Evolutionary conservation across 139 green algal genomes (phyloP).

Genomic region (Coelastrella sp.): DNA sequence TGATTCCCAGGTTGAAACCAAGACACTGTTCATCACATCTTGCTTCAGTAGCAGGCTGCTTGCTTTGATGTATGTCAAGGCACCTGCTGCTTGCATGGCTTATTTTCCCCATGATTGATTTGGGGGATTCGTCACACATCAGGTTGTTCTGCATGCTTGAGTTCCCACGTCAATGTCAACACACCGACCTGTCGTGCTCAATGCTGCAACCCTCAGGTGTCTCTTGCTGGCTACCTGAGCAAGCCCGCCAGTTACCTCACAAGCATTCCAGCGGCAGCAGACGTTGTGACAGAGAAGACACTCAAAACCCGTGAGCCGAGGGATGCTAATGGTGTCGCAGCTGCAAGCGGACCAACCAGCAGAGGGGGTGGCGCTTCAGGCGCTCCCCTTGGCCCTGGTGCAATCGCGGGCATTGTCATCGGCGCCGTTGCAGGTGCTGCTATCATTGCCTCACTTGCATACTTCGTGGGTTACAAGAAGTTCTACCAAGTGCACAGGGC

Average conservation of each 20-base stretch:
- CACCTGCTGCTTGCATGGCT: too few relatives aligned
- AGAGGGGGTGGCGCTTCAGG: neutral
- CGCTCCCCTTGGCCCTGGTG: neutral
- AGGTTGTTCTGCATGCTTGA: too few relatives aligned
- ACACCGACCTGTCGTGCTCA: neutral
- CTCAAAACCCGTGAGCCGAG: neutral
- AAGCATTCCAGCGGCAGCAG: neutral
- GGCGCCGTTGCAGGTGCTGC: constrained; percentile 19
- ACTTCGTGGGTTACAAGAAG: constrained; percentile 44
- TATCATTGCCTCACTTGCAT: constrained; percentile 24
- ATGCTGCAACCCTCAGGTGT: neutral
- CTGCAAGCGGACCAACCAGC: neutral
- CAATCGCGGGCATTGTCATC: constrained; percentile 41
- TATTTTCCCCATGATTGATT: too few relatives aligned
- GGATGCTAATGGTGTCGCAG: neutral
- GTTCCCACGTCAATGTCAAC: too few relatives aligned
- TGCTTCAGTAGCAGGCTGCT: too few relatives aligned
- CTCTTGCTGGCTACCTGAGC: neutral
- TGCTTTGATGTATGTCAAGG: too few relatives aligned
- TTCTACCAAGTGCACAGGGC: constrained; percentile 11
- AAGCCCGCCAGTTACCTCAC: neutral
- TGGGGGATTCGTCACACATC: too few relatives aligned
- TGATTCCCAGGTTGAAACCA: too few relatives aligned
- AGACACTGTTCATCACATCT: too few relatives aligned
- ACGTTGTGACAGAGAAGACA: neutral